phyloP scores from a whole-genome alignment of 768 basidiomycete genomes.

The Phlegmacium glaucopus region DNA sequence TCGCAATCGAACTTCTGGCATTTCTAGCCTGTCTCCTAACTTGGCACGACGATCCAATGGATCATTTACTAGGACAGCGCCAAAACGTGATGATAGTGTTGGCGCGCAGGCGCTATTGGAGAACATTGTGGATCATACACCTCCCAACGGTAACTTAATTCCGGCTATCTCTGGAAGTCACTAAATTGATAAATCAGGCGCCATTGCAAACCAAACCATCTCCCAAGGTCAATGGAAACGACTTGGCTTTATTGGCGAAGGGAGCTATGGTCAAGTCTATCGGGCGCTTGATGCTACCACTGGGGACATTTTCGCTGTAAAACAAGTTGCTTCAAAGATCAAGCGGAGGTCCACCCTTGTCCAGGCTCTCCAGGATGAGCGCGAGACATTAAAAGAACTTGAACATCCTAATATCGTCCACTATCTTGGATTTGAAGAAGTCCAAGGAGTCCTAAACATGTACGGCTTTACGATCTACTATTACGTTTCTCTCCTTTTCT shows the following conservation, averaged over 20 bases:
- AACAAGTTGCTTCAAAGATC: constrained; percentile 82
- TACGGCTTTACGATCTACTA: constrained; percentile 31
- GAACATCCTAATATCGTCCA: constrained; percentile 92
- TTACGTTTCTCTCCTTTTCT: neutral
- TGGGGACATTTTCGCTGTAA: constrained; percentile 93
- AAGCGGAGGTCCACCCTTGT: constrained; percentile 61
- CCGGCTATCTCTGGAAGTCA: too few species aligned
- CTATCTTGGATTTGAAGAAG: constrained; percentile 87
- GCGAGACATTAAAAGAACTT: constrained; percentile 79
- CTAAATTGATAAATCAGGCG: too few species aligned
- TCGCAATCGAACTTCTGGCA: too few species aligned
- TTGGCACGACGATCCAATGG: too few species aligned
- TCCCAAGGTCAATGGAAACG: constrained; percentile 65
- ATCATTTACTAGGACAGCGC: too few species aligned
- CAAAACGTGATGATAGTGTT: too few species aligned
- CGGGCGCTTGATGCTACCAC: constrained; percentile 86
- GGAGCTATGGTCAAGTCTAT: constrained; percentile 93
- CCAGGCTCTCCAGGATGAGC: constrained; percentile 82
- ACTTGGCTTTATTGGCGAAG: constrained; percentile 89
- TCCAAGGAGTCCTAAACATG: constrained; percentile 73
- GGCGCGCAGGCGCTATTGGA: too few species aligned
- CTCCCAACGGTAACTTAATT: too few species aligned
- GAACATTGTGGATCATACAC: too few species aligned
- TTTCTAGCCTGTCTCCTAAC: too few species aligned
- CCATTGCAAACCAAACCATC: too few species aligned